phyloP scores from a whole-genome alignment of 2,329 filamentous ascomycete genomes.

The Ophiocordyceps robertsii region DNA sequence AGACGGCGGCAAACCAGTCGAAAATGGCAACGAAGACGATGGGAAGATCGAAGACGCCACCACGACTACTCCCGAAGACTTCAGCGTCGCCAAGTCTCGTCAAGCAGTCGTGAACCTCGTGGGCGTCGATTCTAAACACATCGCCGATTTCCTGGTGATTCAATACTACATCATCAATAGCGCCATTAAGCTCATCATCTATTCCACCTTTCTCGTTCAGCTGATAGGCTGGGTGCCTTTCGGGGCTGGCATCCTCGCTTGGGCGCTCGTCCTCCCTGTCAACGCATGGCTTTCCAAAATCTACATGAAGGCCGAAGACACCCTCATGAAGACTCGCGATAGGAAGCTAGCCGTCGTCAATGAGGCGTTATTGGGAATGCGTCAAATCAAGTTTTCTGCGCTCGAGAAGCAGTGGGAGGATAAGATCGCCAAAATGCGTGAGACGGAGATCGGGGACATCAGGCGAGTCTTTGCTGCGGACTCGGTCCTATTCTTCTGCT shows the following conservation, averaged over 20 bases:
- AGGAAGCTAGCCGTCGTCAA: constrained; percentile 63
- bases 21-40: constrained; percentile 23
- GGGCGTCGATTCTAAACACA: constrained; percentile 58
- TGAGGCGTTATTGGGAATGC: constrained; percentile 65
- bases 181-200: constrained; percentile 49
- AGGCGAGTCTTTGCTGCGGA: constrained; percentile 56
- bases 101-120: constrained; percentile 69
- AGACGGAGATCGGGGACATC: constrained; percentile 51
- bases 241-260: constrained; percentile 49
- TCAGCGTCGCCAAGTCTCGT: constrained; percentile 36
- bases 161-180: constrained; percentile 53
- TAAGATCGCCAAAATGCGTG: constrained; percentile 48
- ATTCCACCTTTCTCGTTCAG: constrained; percentile 50
- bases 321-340: constrained; percentile 63
- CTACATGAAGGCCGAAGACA: constrained; percentile 52
- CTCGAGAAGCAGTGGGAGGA: constrained; percentile 62
- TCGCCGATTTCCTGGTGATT: constrained; percentile 54
- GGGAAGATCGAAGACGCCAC: not conserved
- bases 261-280: constrained; percentile 50
- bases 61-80: constrained; percentile 32
- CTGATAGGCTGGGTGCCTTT: constrained; percentile 62
- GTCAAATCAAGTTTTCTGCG: constrained; percentile 76
- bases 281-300: constrained; percentile 54
- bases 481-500: constrained; percentile 49
- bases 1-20: constrained; percentile 7